phyloP scores from a whole-genome alignment of 2,329 filamentous ascomycete genomes.

The Fusarium concolor region DNA sequence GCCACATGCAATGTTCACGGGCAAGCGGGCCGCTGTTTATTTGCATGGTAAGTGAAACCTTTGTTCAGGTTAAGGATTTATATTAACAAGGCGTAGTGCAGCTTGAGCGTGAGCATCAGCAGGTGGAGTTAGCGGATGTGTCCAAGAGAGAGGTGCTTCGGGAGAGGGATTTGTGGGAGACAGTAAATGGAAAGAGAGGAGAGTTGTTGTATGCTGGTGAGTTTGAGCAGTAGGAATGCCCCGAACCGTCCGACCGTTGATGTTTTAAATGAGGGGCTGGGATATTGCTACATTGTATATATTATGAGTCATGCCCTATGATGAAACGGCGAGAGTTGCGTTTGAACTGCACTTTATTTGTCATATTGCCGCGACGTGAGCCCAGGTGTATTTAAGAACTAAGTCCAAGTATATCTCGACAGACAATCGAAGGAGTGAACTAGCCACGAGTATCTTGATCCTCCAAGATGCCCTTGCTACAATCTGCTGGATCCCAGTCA shows the following conservation, averaged over 20 bases:
- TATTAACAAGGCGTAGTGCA: conserved; percentile 47
- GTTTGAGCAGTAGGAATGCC: conserved; percentile 50
- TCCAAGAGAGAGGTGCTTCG: conserved; percentile 50
- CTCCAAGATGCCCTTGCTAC: too few species aligned
- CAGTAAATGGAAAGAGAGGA: conserved; percentile 56
- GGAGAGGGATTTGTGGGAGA: conserved; percentile 58
- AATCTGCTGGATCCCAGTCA: not conserved
- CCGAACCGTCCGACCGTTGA: too few species aligned
- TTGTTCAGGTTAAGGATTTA: too few species aligned
- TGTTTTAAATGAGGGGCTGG: not conserved
- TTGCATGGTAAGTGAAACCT: conserved; percentile 62
- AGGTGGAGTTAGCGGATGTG: conserved; percentile 49
- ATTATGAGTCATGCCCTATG: too few species aligned
- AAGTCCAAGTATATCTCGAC: too few species aligned
- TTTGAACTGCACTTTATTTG: too few species aligned
- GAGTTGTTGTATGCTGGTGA: conserved; percentile 61
- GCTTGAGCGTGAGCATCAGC: conserved; percentile 56
- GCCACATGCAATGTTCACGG: conserved; percentile 69
- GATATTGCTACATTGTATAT: conserved; percentile 48
- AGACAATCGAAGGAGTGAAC: too few species aligned
- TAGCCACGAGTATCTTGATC: too few species aligned
- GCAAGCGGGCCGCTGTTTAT: conserved; percentile 68
- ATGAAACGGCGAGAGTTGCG: too few species aligned
- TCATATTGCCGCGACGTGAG: too few species aligned
- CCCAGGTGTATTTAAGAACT: too few species aligned